Evolutionary conservation across 108 stramenopile species (phyloP).

Genomic region (Nitzschia sp.): DNA sequence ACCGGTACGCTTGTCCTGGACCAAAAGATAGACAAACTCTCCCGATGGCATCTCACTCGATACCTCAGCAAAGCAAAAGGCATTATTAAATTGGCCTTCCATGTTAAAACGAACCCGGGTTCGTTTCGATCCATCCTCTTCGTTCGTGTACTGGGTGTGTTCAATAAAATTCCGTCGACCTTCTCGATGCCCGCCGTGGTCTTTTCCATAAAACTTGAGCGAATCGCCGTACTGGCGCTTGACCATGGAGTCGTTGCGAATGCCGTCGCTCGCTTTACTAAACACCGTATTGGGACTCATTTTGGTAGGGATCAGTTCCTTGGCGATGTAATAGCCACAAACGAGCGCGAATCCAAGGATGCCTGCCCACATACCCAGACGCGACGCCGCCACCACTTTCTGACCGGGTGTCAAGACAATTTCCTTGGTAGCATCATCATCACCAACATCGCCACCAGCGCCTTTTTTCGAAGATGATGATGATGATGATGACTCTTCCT

Average conservation of each 20-base stretch:
- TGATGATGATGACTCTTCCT: slow-evolving; percentile 22
- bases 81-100: slow-evolving; percentile 83
- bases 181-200: slow-evolving; percentile 93
- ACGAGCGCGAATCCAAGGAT: slow-evolving; percentile 65
- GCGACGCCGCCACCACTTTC: slow-evolving; percentile 85
- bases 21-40: slow-evolving; percentile 93
- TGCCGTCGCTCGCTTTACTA: slow-evolving; percentile 56
- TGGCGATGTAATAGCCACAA: slow-evolving; percentile 84
- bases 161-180: slow-evolving; percentile 95
- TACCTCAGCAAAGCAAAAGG: slow-evolving; percentile 91
- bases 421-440: slow-evolving; percentile 44
- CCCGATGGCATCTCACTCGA: slow-evolving; percentile 76
- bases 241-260: slow-evolving; percentile 70
- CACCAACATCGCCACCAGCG: too few relatives aligned
- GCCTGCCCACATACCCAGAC: slow-evolving; percentile 76
- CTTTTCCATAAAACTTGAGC: slow-evolving; percentile 93
- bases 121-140: slow-evolving; percentile 87
- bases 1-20: slow-evolving; percentile 90
- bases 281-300: slow-evolving; percentile 92
- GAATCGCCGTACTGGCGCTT: slow-evolving; percentile 79
- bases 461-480: too few relatives aligned
- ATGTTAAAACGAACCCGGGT: slow-evolving; percentile 92
- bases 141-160: slow-evolving; percentile 81
- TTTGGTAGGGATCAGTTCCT: slow-evolving; percentile 66
- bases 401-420: slow-evolving; percentile 88